These are phyloP conservation scores for Pythium dissimile DNA, from an alignment of 352 stramenopile species.

Conservation along the genomic window DNA sequence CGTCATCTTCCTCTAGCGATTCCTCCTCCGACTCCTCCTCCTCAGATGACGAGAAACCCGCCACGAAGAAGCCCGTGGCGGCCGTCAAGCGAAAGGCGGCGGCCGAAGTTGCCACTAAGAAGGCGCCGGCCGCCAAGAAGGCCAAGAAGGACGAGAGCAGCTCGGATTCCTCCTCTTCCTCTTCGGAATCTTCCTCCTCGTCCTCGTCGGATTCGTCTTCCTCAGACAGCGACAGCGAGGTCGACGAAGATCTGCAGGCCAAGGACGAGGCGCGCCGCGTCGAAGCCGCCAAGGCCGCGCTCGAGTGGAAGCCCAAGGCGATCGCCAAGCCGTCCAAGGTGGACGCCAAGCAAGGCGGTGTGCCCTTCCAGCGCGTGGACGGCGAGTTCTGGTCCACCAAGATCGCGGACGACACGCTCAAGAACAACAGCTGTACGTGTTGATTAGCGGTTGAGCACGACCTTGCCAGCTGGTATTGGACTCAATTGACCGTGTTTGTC, in stretches of 20 bases:
- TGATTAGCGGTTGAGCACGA: background rate
- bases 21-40: constrained; percentile 23
- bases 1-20: constrained; percentile 24
- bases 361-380: constrained; percentile 98
- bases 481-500: background rate
- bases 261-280: constrained; percentile 73
- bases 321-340: constrained; percentile 53
- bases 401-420: constrained; percentile 90
- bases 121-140: constrained; percentile 16
- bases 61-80: constrained; percentile 17
- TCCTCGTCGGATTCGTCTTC: constrained; percentile 32
- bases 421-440: constrained; percentile 95
- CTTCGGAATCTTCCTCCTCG: constrained; percentile 48
- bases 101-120: background rate
- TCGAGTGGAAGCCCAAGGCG: constrained; percentile 92
- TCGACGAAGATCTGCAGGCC: constrained; percentile 55
- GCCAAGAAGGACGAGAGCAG: constrained; percentile 30
- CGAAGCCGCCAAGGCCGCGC: constrained; percentile 83
- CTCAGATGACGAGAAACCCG: constrained; percentile 15
- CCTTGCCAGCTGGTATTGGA: background rate
- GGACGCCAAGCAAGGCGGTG: constrained; percentile 77
- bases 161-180: constrained; percentile 33
- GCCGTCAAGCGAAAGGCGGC: constrained; percentile 24
- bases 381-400: constrained; percentile 93
- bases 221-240: constrained; percentile 34